phyloP scores from a whole-genome alignment of 306 rosid genomes.

The Glycine latifolia region DNA sequence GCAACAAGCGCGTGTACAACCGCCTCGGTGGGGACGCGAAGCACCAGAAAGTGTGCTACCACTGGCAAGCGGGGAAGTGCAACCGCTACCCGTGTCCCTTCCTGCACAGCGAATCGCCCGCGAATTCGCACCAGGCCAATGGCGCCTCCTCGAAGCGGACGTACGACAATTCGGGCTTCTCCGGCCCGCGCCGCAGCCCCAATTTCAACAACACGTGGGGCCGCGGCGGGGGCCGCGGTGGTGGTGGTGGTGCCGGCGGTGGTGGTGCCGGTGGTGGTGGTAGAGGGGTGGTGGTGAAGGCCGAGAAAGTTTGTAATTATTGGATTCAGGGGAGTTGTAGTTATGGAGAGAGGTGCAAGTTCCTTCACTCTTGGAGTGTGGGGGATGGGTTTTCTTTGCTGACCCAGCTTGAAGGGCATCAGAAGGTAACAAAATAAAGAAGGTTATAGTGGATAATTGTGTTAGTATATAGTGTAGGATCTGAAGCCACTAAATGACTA shows the following conservation, averaged over 20 bases:
- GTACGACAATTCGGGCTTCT: slow-evolving; percentile 57
- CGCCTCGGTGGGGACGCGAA: slow-evolving; percentile 68
- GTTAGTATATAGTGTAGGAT: slow-evolving; percentile 3
- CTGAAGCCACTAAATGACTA: neutral
- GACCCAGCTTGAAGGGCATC: slow-evolving; percentile 92
- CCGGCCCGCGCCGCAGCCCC: slow-evolving; percentile 65
- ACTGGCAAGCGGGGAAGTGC: slow-evolving; percentile 98
- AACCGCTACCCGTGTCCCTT: slow-evolving; percentile 76
- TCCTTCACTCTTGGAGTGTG: slow-evolving; percentile 79
- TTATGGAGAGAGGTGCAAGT: slow-evolving; percentile 82
- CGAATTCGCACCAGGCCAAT: slow-evolving; percentile 46
- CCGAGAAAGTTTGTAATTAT: slow-evolving; percentile 73
- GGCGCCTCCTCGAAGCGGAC: slow-evolving; percentile 75
- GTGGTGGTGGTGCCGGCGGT: slow-evolving; percentile 42
- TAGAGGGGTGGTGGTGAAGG: slow-evolving; percentile 63
- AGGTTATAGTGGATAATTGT: neutral
- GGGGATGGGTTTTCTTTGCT: slow-evolving; percentile 85
- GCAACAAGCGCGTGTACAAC: slow-evolving; percentile 78
- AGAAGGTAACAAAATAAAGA: slow-evolving; percentile 57
- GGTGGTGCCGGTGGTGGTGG: slow-evolving; percentile 55
- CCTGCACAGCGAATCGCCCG: slow-evolving; percentile 72
- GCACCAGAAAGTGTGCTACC: slow-evolving; percentile 80
- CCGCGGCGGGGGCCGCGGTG: slow-evolving; percentile 68
- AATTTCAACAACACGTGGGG: slow-evolving; percentile 53
- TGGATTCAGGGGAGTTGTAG: slow-evolving; percentile 84